Evolutionary conservation across 768 basidiomycete species (phyloP).

Genomic region (Boletus patriciae): DNA sequence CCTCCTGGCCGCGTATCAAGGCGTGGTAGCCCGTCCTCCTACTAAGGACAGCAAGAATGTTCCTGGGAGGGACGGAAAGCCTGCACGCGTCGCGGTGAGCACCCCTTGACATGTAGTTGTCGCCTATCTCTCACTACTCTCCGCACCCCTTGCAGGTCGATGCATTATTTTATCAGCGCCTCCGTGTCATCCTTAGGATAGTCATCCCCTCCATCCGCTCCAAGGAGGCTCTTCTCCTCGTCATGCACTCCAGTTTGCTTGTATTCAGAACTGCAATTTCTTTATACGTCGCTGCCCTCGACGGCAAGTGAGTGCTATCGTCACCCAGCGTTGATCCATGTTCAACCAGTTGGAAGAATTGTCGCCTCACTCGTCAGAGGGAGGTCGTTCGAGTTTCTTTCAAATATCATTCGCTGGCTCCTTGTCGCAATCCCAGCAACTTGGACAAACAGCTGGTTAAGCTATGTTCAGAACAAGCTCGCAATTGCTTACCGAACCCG

Average conservation of each 20-base stretch:
- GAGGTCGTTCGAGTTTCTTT: constrained; percentile 71
- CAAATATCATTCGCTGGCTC: constrained; percentile 88
- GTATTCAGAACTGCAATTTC: constrained; percentile 89
- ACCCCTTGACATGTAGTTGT: not conserved
- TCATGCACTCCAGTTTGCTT: constrained; percentile 87
- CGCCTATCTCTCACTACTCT: not conserved
- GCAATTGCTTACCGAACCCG: constrained; percentile 86
- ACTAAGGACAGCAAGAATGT: constrained; percentile 19
- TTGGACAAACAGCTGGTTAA: constrained; percentile 90
- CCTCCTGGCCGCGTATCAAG: constrained; percentile 59
- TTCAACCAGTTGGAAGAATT: constrained; percentile 54
- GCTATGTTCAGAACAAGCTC: constrained; percentile 91
- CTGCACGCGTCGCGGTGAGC: constrained; percentile 68
- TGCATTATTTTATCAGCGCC: constrained; percentile 81
- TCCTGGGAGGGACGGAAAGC: constrained; percentile 38
- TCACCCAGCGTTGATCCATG: not conserved
- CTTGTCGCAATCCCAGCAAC: constrained; percentile 91
- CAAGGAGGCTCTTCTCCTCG: constrained; percentile 83
- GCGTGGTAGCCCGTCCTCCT: constrained; percentile 48
- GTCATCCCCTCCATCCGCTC: constrained; percentile 84
- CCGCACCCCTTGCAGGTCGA: constrained; percentile 60
- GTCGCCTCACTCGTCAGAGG: constrained; percentile 94
- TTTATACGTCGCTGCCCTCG: constrained; percentile 90
- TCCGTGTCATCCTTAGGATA: constrained; percentile 76
- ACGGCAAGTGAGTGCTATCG: constrained; percentile 68